phyloP scores from a whole-genome alignment of 2,329 filamentous ascomycete species.

The Colletotrichum simmondsii region DNA sequence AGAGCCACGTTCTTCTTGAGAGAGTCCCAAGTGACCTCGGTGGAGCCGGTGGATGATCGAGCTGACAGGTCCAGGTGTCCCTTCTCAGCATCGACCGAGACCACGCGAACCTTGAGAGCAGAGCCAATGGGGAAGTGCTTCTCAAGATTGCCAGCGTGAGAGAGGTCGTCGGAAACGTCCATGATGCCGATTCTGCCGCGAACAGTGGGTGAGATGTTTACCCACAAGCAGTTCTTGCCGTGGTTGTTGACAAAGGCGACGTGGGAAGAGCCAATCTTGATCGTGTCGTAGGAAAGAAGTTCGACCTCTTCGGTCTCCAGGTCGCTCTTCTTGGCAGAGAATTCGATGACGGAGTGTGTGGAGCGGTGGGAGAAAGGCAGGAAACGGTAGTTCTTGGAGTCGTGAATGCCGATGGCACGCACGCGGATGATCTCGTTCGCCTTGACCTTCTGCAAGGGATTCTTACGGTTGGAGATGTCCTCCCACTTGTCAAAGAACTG shows the following conservation, averaged over 20 bases:
- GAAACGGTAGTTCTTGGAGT: slow-evolving; percentile 90
- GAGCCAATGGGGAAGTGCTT: slow-evolving; percentile 91
- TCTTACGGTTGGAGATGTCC: slow-evolving; percentile 84
- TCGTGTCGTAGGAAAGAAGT: slow-evolving; percentile 75
- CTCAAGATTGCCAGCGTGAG: slow-evolving; percentile 78
- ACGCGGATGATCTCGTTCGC: slow-evolving; percentile 78
- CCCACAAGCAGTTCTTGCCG: slow-evolving; percentile 83
- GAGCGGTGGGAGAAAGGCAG: slow-evolving; percentile 89
- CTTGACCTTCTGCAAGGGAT: slow-evolving; percentile 80
- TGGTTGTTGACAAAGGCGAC: slow-evolving; percentile 94
- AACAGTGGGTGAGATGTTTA: slow-evolving; percentile 88
- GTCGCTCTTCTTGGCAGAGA: slow-evolving; percentile 82
- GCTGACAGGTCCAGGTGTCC: slow-evolving; percentile 88
- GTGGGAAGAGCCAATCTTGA: slow-evolving; percentile 77
- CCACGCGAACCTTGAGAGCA: slow-evolving; percentile 83
- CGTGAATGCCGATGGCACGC: slow-evolving; percentile 86
- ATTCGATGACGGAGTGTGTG: slow-evolving; percentile 85
- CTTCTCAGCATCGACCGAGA: slow-evolving; percentile 76
- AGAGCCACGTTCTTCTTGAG: slow-evolving; percentile 84
- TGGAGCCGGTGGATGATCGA: slow-evolving; percentile 67
- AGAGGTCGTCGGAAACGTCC: slow-evolving; percentile 89
- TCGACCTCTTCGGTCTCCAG: slow-evolving; percentile 56
- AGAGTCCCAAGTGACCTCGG: slow-evolving; percentile 73
- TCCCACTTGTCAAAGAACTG: slow-evolving; percentile 91
- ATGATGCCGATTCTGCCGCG: slow-evolving; percentile 84